A percentile compares a stretch with the other conserved stretches of the same genome.
phyloP scores from a whole-genome alignment of 1,284 basidiomycete genomes.

The Schizophyllum commune region DNA sequence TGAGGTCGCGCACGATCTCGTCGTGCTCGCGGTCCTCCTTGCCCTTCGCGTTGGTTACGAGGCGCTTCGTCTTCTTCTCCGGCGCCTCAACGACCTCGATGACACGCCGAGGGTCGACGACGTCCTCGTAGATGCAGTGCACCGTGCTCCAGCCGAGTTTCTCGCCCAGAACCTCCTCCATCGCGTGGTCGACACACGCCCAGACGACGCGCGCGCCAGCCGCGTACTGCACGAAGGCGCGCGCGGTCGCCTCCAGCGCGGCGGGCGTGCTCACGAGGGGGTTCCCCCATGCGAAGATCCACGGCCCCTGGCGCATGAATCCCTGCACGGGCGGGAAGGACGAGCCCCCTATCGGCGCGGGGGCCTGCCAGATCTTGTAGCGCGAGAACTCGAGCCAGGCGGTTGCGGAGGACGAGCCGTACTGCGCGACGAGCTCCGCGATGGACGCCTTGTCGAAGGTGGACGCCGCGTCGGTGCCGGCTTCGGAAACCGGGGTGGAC shows the following conservation, averaged over 20 bases:
- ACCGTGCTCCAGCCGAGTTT: constrained; percentile 30
- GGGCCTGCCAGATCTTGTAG: constrained; percentile 34
- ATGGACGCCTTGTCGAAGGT: constrained; percentile 23
- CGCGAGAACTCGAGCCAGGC: constrained; percentile 40
- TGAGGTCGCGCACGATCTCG: constrained; percentile 31
- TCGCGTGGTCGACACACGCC: constrained; percentile 32
- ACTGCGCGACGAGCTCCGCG: constrained; percentile 28
- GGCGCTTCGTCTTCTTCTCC: not conserved
- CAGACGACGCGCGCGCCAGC: constrained; percentile 28
- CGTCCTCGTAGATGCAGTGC: constrained; percentile 37
- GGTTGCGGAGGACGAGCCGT: constrained; percentile 35
- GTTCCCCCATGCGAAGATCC: constrained; percentile 40
- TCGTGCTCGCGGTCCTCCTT: constrained; percentile 22
- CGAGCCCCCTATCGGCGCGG: constrained; percentile 25
- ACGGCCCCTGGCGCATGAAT: constrained; percentile 27
- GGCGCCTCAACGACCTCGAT: constrained; percentile 26
- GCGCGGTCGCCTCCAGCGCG: constrained; percentile 25
- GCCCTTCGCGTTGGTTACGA: constrained; percentile 18
- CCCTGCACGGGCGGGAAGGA: constrained; percentile 37
- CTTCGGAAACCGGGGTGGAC: not conserved
- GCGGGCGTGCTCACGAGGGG: constrained; percentile 33
- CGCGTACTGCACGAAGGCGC: constrained; percentile 29
- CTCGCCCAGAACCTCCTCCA: constrained; percentile 29
- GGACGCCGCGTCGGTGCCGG: not conserved
- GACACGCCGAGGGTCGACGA: constrained; percentile 32